Base-by-base conservation (phyloP, 2,329 filamentous ascomycete genomes). In the Cordyceps cateniannulata region DNA sequence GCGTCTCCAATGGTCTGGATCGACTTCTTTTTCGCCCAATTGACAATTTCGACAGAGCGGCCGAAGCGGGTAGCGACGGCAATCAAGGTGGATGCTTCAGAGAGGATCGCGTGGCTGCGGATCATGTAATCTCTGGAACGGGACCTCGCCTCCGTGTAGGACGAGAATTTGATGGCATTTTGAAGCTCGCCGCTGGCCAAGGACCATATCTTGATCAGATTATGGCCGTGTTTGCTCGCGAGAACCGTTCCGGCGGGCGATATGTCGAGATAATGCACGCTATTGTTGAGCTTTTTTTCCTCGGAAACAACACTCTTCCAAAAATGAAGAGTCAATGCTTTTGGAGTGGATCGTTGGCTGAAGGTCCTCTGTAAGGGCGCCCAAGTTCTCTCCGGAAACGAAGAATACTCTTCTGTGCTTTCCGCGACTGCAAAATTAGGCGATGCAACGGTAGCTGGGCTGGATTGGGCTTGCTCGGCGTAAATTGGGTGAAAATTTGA, bases 171-270 rank as follows among this genome's bases (percentile, higher is more conserved):
- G 68, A 77, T 68, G 42, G 65, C 63, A 58, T 64, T 69, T 62
- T 91, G 83, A 0, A 91, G 85, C 66, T 93, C 89, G 25, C 93
- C 91, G 69, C 91, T 87, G 63, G 91, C 86, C 16, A 88, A 80
- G 9, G 90, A 91, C 88, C 92, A 97, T 59, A 97, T 90, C 75
- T 96, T 96, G 62, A 96, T 89, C 1, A 90, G 91, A 62, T 89
- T 88, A 71, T 97, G 72, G 29, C 71, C 71, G 42, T 72, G 70
- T 59, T 72, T 72, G 65, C 69, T 75, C 7, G 74, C 73, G 2
- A 77, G 64, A 10, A 70, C 70, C 5, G 69, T 67, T 0, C 70
- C 70, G 1, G 66, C 68, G 1, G 69, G 66, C 1, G 73, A 75
- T 5, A 74, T 66, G 63, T 77, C 74, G 29, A 76, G 65, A 57